These are phyloP conservation scores for Mesostigma viride DNA, from an alignment of 139 green algal species.

Conservation along the genomic window DNA sequence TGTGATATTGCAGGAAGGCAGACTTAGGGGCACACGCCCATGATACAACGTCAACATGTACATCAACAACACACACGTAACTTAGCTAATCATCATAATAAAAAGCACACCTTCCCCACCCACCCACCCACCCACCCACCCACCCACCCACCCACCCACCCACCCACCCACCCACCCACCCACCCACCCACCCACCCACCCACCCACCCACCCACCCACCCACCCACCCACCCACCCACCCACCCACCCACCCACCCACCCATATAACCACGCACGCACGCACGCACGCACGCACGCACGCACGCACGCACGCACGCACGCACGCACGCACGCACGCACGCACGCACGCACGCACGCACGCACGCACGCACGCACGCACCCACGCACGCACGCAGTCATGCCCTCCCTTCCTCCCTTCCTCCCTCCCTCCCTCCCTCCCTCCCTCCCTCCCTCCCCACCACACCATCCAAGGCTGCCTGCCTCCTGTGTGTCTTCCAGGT, in stretches of 20 bases:
- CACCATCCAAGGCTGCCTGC: too few relatives aligned
- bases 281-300: conserved; percentile 9
- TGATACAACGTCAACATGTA: too few relatives aligned
- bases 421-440: not conserved
- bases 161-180: conserved; percentile 2
- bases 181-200: not conserved
- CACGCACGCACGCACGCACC: not conserved
- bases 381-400: too few relatives aligned
- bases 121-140: not conserved
- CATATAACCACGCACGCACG: conserved; percentile 6
- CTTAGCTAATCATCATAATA: too few relatives aligned
- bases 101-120: too few relatives aligned
- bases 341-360: not conserved
- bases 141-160: conserved; percentile 3
- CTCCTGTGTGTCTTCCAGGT: too few relatives aligned
- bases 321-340: conserved; percentile 8
- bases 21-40: too few relatives aligned
- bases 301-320: conserved; percentile 10
- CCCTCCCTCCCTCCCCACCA: not conserved
- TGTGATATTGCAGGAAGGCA: too few relatives aligned
- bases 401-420: too few relatives aligned
- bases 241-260: not conserved
- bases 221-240: not conserved
- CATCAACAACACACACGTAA: too few relatives aligned
- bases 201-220: not conserved